Evolutionary conservation across 495 filamentous ascomycete species (phyloP).

Genomic region (Annulohypoxylon maeteangense): DNA sequence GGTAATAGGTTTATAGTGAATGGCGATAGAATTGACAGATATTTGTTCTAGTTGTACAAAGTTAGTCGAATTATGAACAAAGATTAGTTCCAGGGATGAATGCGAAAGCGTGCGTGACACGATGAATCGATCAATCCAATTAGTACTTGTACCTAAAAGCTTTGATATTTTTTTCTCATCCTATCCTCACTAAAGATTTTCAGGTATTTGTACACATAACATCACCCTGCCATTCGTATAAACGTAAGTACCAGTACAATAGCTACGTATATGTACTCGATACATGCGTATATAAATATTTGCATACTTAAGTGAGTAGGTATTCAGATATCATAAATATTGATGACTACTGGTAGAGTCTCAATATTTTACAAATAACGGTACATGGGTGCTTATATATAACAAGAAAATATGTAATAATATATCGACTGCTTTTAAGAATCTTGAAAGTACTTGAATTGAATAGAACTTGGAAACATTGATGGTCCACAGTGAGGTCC

Average conservation of each 20-base stretch:
- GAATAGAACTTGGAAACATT: too few species aligned
- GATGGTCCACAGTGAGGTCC: too few species aligned
- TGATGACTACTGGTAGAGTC: too few species aligned
- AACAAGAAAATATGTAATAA: neutral
- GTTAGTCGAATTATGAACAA: slow-evolving; percentile 40
- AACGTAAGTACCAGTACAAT: slow-evolving; percentile 2
- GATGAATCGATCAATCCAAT: slow-evolving; percentile 32
- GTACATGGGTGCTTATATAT: too few species aligned
- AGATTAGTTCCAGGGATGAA: slow-evolving; percentile 43
- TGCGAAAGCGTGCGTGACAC: slow-evolving; percentile 41
- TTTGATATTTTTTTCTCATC: slow-evolving; percentile 26
- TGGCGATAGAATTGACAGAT: slow-evolving; percentile 29
- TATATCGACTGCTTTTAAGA: neutral
- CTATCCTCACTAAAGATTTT: slow-evolving; percentile 15
- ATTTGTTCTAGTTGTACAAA: slow-evolving; percentile 29
- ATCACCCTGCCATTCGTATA: neutral
- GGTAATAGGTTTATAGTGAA: neutral
- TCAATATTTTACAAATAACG: too few species aligned
- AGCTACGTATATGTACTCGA: neutral
- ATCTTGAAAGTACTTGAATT: neutral
- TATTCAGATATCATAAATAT: neutral
- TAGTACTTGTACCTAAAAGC: neutral
- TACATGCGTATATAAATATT: neutral
- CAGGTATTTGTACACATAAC: neutral
- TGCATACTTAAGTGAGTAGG: neutral